Evolutionary conservation across 306 rosid genomes (phyloP).

Genomic region (Arachis hypogaea): DNA sequence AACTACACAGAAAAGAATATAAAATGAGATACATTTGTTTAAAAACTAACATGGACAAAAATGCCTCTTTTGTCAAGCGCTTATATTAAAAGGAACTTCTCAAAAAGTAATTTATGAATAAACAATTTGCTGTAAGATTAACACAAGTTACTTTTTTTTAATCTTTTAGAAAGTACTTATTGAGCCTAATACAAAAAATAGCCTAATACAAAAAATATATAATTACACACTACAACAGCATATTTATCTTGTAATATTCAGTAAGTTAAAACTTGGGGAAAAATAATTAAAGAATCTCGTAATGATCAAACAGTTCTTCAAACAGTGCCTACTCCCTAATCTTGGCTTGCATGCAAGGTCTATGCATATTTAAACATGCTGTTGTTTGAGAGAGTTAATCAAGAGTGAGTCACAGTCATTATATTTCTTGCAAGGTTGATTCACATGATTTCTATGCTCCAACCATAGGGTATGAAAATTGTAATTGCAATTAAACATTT

Average conservation of each 20-base stretch:
- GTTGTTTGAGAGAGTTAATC: not conserved
- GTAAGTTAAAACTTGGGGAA: not conserved
- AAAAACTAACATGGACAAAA: no score
- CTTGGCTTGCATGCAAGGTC: not conserved
- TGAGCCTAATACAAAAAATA: not conserved
- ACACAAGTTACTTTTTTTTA: no score
- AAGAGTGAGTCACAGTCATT: not conserved
- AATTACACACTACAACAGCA: not conserved
- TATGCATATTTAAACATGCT: not conserved
- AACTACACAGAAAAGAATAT: no score
- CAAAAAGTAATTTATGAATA: no score
- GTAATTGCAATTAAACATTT: not conserved
- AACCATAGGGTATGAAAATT: not conserved
- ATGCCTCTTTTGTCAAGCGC: no score
- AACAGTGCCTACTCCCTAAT: not conserved
- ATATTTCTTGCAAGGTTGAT: not conserved
- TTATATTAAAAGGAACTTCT: no score
- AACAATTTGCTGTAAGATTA: no score
- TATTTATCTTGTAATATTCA: no score
- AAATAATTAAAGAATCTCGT: not conserved
- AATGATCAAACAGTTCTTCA: not conserved
- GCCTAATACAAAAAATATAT: not conserved
- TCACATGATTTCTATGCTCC: not conserved
- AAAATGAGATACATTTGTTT: no score
- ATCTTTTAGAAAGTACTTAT: not conserved